phyloP scores from a whole-genome alignment of 164 flowering plant genomes.

The Tetrastigma voinierianum region DNA sequence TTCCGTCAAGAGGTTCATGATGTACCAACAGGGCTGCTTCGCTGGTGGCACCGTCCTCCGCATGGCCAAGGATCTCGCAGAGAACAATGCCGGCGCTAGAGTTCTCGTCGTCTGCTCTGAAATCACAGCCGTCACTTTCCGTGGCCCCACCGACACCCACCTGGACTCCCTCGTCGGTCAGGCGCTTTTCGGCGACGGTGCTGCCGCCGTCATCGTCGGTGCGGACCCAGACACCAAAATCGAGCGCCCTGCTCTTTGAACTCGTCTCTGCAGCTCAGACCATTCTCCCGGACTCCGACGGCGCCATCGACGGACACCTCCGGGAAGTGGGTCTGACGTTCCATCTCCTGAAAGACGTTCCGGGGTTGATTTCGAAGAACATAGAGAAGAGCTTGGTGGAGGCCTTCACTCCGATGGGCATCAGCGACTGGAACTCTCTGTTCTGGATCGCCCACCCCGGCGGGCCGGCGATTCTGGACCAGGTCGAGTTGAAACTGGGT shows the following conservation, averaged over 20 bases:
- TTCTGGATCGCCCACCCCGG: slow-evolving; percentile 36
- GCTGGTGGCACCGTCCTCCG: slow-evolving; percentile 52
- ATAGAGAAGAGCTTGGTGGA: slow-evolving; percentile 25
- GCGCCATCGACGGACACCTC: slow-evolving; percentile 32
- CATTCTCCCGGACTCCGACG: slow-evolving; percentile 30
- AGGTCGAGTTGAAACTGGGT: slow-evolving; percentile 26
- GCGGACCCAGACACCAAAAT: slow-evolving; percentile 20
- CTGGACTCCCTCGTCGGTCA: slow-evolving; percentile 28
- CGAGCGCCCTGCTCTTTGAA: slow-evolving; percentile 23
- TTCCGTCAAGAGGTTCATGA: slow-evolving; percentile 30
- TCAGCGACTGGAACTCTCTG: slow-evolving; percentile 29
- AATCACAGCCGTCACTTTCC: slow-evolving; percentile 31
- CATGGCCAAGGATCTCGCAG: slow-evolving; percentile 33
- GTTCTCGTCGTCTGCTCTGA: slow-evolving; percentile 33
- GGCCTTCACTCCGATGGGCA: slow-evolving; percentile 24
- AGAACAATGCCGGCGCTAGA: slow-evolving; percentile 30
- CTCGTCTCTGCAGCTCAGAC: slow-evolving; percentile 29
- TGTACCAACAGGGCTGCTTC: slow-evolving; percentile 43
- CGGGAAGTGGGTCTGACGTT: slow-evolving; percentile 31
- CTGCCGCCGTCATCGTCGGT: slow-evolving; percentile 27
- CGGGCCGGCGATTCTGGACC: slow-evolving; percentile 34
- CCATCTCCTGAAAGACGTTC: slow-evolving; percentile 29
- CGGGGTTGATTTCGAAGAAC: slow-evolving; percentile 31
- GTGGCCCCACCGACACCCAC: slow-evolving; percentile 31
- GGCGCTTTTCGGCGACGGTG: slow-evolving; percentile 34